A percentile compares a stretch with the other conserved stretches of the same genome.
Evolutionary conservation across 2,329 filamentous ascomycete species (phyloP).

Genomic region (Diaporthe sp.): DNA sequence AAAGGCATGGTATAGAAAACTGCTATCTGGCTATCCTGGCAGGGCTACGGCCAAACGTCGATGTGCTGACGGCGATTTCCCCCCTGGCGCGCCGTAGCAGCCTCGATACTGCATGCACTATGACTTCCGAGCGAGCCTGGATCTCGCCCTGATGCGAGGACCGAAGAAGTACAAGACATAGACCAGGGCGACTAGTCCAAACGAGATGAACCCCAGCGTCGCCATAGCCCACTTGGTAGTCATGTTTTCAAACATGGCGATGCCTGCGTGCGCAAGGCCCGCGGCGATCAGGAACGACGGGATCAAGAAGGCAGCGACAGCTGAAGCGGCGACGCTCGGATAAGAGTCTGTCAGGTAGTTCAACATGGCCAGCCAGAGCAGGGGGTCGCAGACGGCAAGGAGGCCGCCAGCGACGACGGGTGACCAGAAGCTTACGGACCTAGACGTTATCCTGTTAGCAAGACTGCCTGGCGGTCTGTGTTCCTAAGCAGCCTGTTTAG

Average conservation of each 20-base stretch:
- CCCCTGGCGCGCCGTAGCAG: background rate
- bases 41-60: background rate
- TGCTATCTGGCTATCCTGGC: slow-evolving; percentile 12
- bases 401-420: slow-evolving; percentile 55
- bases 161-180: slow-evolving; percentile 59
- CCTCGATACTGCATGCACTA: background rate
- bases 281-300: slow-evolving; percentile 58
- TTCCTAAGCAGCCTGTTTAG: background rate
- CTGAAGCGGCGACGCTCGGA: slow-evolving; percentile 56
- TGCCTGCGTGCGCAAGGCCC: slow-evolving; percentile 52
- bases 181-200: slow-evolving; percentile 55
- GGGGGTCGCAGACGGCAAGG: slow-evolving; percentile 56
- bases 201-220: slow-evolving; percentile 55
- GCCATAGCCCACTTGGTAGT: slow-evolving; percentile 57
- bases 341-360: slow-evolving; percentile 59
- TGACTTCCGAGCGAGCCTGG: slow-evolving; percentile 51
- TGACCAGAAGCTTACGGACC: slow-evolving; percentile 52
- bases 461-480: background rate
- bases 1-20: background rate
- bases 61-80: background rate
- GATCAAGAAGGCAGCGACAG: slow-evolving; percentile 59
- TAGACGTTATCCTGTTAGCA: background rate
- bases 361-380: slow-evolving; percentile 59
- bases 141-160: slow-evolving; percentile 49
- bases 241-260: slow-evolving; percentile 55